Percentiles rank a stretch among this genome's conserved stretches.
Conservation (phyloP, 23 red algal genomes). For the Agarophyton chilense region DNA sequence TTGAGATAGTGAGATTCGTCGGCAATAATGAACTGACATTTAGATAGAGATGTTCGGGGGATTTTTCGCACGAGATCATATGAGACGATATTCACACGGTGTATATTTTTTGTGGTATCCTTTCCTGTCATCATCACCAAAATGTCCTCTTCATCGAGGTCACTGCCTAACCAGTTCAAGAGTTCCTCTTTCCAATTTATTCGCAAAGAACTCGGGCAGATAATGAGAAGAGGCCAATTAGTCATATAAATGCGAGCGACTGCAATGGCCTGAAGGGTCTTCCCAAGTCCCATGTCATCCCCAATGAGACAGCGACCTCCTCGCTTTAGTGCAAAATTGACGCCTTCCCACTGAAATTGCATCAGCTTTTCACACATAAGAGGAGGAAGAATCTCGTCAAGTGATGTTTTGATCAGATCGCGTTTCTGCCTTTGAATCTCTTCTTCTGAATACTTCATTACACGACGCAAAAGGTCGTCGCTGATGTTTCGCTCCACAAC, state of each 20-base stretch:
- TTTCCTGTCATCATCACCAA: slow-evolving; percentile 68
- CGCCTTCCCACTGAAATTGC: slow-evolving; percentile 76
- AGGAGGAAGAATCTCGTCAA: slow-evolving; percentile 58
- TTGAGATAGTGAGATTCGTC: slow-evolving; percentile 87
- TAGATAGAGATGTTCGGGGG: slow-evolving; percentile 6
- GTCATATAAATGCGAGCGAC: slow-evolving; percentile 64
- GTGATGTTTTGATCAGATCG: slow-evolving; percentile 15
- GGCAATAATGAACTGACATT: slow-evolving; percentile 38
- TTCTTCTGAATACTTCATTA: slow-evolving; percentile 18
- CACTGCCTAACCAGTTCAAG: slow-evolving; percentile 60
- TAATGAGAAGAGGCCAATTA: slow-evolving; percentile 80
- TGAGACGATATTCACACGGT: slow-evolving; percentile 75
- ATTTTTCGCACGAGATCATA: slow-evolving; percentile 83
- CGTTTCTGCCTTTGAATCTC: slow-evolving; percentile 34
- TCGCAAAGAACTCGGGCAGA: slow-evolving; percentile 74
- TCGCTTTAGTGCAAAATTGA: slow-evolving; percentile 73
- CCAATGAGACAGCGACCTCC: slow-evolving; percentile 70
- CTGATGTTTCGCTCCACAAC: slow-evolving; percentile 23
- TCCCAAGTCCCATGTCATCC: slow-evolving; percentile 87
- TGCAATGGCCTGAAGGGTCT: slow-evolving; percentile 74
- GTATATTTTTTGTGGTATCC: slow-evolving; percentile 52
- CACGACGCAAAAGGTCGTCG: not conserved
- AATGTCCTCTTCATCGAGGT: slow-evolving; percentile 69
- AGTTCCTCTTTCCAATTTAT: slow-evolving; percentile 82
- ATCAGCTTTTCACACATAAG: slow-evolving; percentile 68